These are phyloP conservation scores for Erythrobasidium hasegawianum DNA, from an alignment of 1,284 basidiomycete genomes.

Conservation along the genomic window DNA sequence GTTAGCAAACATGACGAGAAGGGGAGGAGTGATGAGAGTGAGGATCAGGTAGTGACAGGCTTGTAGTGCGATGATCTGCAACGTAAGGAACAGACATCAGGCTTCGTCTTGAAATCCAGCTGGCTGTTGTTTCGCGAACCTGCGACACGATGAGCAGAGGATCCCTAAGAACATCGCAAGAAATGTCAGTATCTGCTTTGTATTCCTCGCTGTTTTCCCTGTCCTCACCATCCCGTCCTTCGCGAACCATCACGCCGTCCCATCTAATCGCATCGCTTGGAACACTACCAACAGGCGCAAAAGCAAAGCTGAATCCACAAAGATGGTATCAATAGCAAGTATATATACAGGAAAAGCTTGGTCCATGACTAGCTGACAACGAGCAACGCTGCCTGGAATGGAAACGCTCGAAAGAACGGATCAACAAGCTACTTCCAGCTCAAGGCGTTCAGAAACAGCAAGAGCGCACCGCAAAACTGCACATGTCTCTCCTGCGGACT, in stretches of 20 bases:
- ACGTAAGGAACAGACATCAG: neutral
- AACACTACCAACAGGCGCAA: no score
- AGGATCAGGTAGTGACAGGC: slow-evolving; percentile 87
- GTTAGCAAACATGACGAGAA: slow-evolving; percentile 71
- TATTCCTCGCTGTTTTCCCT: neutral
- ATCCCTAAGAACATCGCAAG: slow-evolving; percentile 57
- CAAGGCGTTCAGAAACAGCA: no score
- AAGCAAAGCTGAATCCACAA: no score
- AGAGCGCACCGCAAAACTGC: no score
- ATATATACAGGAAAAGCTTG: no score
- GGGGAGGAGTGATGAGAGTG: slow-evolving; percentile 70
- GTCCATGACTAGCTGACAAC: no score
- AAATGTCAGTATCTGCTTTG: neutral
- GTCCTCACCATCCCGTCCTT: slow-evolving; percentile 25
- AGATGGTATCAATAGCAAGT: no score
- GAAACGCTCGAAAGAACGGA: no score
- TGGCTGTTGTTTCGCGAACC: slow-evolving; percentile 51
- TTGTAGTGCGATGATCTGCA: slow-evolving; percentile 84
- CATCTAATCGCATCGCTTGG: slow-evolving; percentile 1
- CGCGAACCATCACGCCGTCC: slow-evolving; percentile 21
- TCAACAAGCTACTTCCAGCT: no score
- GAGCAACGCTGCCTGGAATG: no score
- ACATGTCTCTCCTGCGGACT: no score
- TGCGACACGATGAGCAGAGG: slow-evolving; percentile 69
- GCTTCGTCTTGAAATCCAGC: no score